Conservation (phyloP, 345 rosid genomes). For the Salix brachista region DNA sequence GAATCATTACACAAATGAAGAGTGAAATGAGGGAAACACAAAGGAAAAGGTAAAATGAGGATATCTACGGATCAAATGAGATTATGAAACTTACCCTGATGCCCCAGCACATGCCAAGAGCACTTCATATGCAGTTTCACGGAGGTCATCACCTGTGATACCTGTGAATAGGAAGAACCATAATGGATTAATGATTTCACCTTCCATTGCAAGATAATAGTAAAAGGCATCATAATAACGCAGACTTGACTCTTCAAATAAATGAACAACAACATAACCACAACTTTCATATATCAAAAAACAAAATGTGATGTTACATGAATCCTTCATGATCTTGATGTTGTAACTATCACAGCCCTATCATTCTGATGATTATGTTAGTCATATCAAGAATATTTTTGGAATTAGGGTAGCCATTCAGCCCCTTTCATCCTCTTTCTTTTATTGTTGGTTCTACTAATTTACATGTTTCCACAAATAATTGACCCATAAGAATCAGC, state of each 20-base stretch:
- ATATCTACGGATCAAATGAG: background rate
- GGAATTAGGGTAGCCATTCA: too few species aligned
- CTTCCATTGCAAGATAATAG: background rate
- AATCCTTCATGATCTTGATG: background rate
- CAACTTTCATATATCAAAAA: background rate
- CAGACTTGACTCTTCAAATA: background rate
- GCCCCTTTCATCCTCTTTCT: background rate
- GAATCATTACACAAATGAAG: slow-evolving; percentile 13
- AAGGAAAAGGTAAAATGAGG: too few species aligned
- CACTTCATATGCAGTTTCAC: slow-evolving; percentile 91
- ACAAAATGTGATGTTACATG: too few species aligned
- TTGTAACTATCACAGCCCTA: background rate
- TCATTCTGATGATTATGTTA: background rate
- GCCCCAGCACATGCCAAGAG: slow-evolving; percentile 98
- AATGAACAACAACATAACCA: background rate
- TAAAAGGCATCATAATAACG: background rate
- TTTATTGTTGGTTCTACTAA: background rate
- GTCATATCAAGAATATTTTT: too few species aligned
- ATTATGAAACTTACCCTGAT: slow-evolving; percentile 57
- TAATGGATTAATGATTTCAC: background rate
- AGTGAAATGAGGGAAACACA: background rate
- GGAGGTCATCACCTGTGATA: slow-evolving; percentile 83
- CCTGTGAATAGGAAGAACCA: slow-evolving; percentile 42
- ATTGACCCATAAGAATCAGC: too few species aligned
- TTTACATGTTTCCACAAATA: too few species aligned